Evolutionary conservation across 441 rosid genomes (phyloP).

Genomic region (Heliophila coronopifolia): DNA sequence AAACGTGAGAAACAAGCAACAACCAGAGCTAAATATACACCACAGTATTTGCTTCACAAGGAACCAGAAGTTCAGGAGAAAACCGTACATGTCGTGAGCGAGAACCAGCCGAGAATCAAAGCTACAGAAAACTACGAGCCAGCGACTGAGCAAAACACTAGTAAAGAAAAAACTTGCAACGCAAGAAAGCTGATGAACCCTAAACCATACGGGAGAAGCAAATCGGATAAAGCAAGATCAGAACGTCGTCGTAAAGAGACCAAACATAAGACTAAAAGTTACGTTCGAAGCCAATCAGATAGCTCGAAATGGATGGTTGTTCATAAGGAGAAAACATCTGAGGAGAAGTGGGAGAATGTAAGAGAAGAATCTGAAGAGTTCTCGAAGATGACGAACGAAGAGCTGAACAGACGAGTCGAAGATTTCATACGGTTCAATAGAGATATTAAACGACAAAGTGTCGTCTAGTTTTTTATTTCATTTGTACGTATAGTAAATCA

Average conservation of each 20-base stretch:
- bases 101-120: conserved; percentile 9
- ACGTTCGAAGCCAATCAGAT: conserved; percentile 28
- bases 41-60: not conserved
- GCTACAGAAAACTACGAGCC: not conserved
- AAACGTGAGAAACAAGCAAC: conserved; percentile 3
- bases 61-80: conserved; percentile 15
- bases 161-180: not conserved
- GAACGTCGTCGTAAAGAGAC: conserved; percentile 2
- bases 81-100: not conserved
- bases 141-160: not conserved
- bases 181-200: not conserved
- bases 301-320: conserved; percentile 28
- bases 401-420: conserved; percentile 65
- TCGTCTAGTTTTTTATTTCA: conserved; percentile 12
- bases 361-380: conserved; percentile 43
- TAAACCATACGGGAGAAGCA: conserved; percentile 23
- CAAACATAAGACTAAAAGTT: conserved; percentile 3
- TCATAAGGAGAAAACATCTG: conserved; percentile 11
- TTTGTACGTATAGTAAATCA: no score
- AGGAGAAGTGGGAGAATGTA: conserved; percentile 19
- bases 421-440: conserved; percentile 54
- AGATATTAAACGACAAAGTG: conserved; percentile 43
- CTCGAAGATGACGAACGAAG: conserved; percentile 58
- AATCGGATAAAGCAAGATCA: conserved; percentile 14
- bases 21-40: conserved; percentile 1